These are phyloP conservation scores for Myriangium duriaei DNA, from an alignment of 2,329 filamentous ascomycete genomes.

Conservation along the genomic window DNA sequence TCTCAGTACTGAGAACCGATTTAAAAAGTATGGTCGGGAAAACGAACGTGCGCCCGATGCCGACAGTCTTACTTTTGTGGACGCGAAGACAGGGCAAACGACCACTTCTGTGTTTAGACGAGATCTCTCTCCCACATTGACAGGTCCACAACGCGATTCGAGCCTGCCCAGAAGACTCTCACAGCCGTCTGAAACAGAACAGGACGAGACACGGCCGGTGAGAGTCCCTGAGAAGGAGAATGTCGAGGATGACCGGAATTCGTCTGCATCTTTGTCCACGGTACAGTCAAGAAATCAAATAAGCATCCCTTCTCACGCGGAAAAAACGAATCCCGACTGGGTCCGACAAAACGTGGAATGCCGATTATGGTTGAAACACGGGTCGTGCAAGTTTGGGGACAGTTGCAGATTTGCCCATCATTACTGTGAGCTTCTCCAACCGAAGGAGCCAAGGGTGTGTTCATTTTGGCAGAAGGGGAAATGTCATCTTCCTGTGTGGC, in stretches of 20 bases:
- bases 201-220: too few relatives aligned
- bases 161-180: too few relatives aligned
- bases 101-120: too few relatives aligned
- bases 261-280: too few relatives aligned
- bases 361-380: slow-evolving; percentile 6
- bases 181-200: too few relatives aligned
- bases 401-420: slow-evolving; percentile 6
- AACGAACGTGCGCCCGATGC: slow-evolving; percentile 20
- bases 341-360: slow-evolving; percentile 1
- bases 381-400: slow-evolving; percentile 5
- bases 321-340: not conserved
- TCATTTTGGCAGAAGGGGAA: slow-evolving; percentile 10
- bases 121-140: too few relatives aligned
- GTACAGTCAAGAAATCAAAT: too few relatives aligned
- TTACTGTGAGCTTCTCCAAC: slow-evolving; percentile 1
- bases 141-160: too few relatives aligned
- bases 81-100: slow-evolving; percentile 20
- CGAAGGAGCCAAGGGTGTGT: slow-evolving; percentile 11
- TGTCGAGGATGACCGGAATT: too few relatives aligned
- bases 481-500: slow-evolving; percentile 12
- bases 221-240: too few relatives aligned
- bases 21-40: slow-evolving; percentile 14
- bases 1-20: slow-evolving; percentile 15
- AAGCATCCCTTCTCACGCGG: too few relatives aligned
- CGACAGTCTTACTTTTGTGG: slow-evolving; percentile 16